These are phyloP conservation scores for Meyerozyma elateridarum DNA, from an alignment of 1,139 yeast species.

Conservation along the genomic window DNA sequence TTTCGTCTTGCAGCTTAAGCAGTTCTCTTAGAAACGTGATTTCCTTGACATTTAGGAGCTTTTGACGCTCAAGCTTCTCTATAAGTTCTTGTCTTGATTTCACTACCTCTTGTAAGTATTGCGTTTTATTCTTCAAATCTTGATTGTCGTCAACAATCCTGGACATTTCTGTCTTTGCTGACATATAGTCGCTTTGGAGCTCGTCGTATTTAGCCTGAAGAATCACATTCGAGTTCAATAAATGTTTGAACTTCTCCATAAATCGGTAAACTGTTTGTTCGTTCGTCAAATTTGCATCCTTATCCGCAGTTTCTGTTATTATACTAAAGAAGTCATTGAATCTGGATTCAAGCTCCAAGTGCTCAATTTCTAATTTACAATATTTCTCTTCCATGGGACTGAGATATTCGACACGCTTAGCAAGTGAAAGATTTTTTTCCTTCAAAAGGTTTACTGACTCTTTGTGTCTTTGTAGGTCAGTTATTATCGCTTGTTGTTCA, in stretches of 20 bases:
- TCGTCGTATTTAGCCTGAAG: slow-evolving; percentile 34
- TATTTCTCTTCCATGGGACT: slow-evolving; percentile 44
- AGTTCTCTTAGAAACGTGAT: slow-evolving; percentile 51
- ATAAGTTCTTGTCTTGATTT: slow-evolving; percentile 27
- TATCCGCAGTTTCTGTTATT: slow-evolving; percentile 23
- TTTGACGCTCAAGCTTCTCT: slow-evolving; percentile 49
- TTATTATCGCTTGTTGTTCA: slow-evolving; percentile 26
- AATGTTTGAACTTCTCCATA: slow-evolving; percentile 28
- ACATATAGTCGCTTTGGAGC: slow-evolving; percentile 20
- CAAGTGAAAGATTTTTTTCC: slow-evolving; percentile 32
- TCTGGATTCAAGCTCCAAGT: slow-evolving; percentile 42
- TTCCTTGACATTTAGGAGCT: slow-evolving; percentile 54
- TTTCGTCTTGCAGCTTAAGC: slow-evolving; percentile 29
- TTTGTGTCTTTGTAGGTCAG: slow-evolving; percentile 31
- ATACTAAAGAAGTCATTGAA: slow-evolving; percentile 29
- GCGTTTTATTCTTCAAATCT: slow-evolving; percentile 19
- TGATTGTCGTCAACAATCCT: slow-evolving; percentile 11
- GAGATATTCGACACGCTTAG: slow-evolving; percentile 33
- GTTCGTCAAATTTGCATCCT: slow-evolving; percentile 16
- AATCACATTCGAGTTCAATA: slow-evolving; percentile 35
- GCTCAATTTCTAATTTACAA: slow-evolving; percentile 49
- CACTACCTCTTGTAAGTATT: slow-evolving; percentile 21
- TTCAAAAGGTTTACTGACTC: slow-evolving; percentile 36
- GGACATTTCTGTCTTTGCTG: slow-evolving; percentile 10
- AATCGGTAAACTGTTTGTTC: slow-evolving; percentile 23